Evolutionary conservation across 148 eudicot species (phyloP).

Genomic region (Drosera capensis): DNA sequence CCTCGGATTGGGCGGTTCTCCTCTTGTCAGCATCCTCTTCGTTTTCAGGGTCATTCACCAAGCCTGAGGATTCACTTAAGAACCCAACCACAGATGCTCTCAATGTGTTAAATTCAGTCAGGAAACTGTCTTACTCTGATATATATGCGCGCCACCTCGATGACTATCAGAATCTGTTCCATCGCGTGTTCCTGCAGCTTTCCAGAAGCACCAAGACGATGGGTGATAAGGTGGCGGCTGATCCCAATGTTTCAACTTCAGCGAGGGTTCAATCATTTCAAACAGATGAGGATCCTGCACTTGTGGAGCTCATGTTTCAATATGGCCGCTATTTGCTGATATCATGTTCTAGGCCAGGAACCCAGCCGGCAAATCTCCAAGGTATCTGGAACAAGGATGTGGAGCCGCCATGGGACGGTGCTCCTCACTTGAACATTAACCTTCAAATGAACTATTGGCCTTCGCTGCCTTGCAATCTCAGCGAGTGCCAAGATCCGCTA

Average conservation of each 20-base stretch:
- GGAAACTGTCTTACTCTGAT: constrained; percentile 32
- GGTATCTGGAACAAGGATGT: constrained; percentile 72
- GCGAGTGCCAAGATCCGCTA: constrained; percentile 70
- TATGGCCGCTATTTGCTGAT: constrained; percentile 80
- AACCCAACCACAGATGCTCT: constrained; percentile 41
- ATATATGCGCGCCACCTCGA: constrained; percentile 57
- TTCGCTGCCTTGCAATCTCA: constrained; percentile 67
- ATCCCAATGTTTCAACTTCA: constrained; percentile 28
- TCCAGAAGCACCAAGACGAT: constrained; percentile 24
- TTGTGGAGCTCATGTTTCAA: constrained; percentile 73
- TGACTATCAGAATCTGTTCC: constrained; percentile 75
- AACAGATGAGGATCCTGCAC: constrained; percentile 68
- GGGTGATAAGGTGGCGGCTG: constrained; percentile 1
- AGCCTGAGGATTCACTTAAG: constrained; percentile 48
- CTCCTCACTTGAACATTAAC: constrained; percentile 87
- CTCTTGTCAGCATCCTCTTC: constrained; percentile 57
- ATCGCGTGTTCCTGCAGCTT: constrained; percentile 62
- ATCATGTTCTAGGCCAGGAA: constrained; percentile 69
- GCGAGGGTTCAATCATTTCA: constrained; percentile 62
- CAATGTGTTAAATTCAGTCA: constrained; percentile 21
- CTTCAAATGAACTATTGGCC: constrained; percentile 98
- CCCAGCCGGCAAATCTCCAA: constrained; percentile 72
- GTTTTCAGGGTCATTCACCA: constrained; percentile 54
- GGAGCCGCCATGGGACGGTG: constrained; percentile 70
- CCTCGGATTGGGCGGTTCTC: constrained; percentile 59